Base-by-base conservation (phyloP, 208 protist species). In the Trypanosoma vivax region DNA sequence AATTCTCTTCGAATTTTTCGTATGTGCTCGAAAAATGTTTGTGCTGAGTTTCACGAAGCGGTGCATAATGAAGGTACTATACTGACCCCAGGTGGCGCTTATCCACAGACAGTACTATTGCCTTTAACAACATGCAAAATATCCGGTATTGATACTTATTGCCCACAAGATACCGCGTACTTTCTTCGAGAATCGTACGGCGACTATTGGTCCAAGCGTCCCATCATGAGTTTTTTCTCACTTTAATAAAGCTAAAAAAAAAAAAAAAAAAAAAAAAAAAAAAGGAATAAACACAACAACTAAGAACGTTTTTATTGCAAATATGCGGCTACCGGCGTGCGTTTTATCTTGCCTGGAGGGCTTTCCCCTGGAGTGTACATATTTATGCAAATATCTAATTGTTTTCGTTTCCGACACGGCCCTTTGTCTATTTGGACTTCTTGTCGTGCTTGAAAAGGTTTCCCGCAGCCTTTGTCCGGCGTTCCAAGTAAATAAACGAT, bases 11-110 rank as follows among this genome's bases (percentile, higher is more conserved):
- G 58, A 14, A 51, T 76, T 38, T 88, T 75, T 76, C 67, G 78
- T 21, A 88, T 80, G 62, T 92, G 84, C 59, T 87, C 73, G 2
- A 66, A 46, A n/a, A 70, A 73, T 30, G 78, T 92, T 45, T 92
- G 84, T 45, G 77, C 80, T 11, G 78, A 85, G 43, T 86, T 88
- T 61, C 60, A 83, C 41, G 78, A 87, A 60, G 71, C 77, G 30
- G 31, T 50, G 0, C 28, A 70, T 39, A 45, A 54, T 29, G 56
- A 68, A 10, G 60, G 46, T 7, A 23, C 74, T 0, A 65, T 79
- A 5, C 60, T 61, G 24, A 76, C 75, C 1, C 71, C 67, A 13
- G 60, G 73, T 42, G 84, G 80, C 9, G 40, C 47, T 41, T 79
- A 73, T 25, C 52, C 47, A 2, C 65, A 53, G 35, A 60, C 47